These are phyloP conservation scores for Trametes elegans DNA, from an alignment of 768 basidiomycete genomes.

Conservation along the genomic window DNA sequence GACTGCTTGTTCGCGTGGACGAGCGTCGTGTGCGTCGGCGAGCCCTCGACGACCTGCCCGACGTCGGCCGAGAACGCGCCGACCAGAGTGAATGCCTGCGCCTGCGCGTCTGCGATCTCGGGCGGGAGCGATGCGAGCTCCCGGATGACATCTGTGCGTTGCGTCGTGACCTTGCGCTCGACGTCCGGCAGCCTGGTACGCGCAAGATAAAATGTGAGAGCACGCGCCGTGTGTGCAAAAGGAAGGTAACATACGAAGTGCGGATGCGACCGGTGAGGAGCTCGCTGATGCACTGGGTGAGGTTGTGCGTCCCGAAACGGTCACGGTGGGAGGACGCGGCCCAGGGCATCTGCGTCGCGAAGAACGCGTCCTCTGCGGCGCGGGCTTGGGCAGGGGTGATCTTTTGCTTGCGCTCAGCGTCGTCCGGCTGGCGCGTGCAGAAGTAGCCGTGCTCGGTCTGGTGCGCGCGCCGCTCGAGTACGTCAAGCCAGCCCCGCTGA, in stretches of 20 bases:
- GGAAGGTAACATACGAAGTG: neutral
- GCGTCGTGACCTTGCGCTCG: neutral
- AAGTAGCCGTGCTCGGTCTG: constrained; percentile 53
- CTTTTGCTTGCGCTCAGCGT: constrained; percentile 44
- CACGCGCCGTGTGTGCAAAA: neutral
- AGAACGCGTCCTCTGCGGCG: constrained; percentile 40
- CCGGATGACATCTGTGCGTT: neutral
- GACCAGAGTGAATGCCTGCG: constrained; percentile 10
- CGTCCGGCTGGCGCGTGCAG: constrained; percentile 64
- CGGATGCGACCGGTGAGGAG: constrained; percentile 38
- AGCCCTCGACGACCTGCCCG: constrained; percentile 3
- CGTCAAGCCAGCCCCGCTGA: constrained; percentile 45
- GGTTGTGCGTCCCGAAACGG: constrained; percentile 55
- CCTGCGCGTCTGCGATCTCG: constrained; percentile 12
- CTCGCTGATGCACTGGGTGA: constrained; percentile 48
- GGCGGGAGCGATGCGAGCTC: neutral
- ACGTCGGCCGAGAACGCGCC: constrained; percentile 9
- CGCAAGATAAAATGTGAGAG: too few relatives aligned
- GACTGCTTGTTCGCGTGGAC: constrained; percentile 34
- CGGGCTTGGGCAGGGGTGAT: constrained; percentile 40
- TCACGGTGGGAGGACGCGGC: constrained; percentile 39
- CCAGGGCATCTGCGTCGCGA: constrained; percentile 52
- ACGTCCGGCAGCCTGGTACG: neutral
- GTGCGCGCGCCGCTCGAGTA: constrained; percentile 49
- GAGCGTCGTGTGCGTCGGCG: constrained; percentile 30